These are phyloP conservation scores for Alternaria dauci DNA, from an alignment of 2,329 filamentous ascomycete genomes.

Conservation along the genomic window DNA sequence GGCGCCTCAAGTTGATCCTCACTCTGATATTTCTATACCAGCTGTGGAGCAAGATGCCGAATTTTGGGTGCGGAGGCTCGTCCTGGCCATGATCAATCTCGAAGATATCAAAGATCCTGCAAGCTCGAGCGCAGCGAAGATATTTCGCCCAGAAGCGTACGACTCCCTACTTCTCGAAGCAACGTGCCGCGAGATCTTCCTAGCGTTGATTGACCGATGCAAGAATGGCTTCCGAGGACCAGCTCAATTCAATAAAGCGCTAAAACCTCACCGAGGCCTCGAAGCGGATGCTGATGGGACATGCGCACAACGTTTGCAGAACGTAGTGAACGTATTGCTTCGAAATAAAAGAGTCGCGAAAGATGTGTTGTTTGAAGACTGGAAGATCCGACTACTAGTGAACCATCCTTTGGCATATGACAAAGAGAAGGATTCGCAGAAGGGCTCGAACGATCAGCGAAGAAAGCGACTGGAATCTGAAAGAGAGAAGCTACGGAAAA, in stretches of 20 bases:
- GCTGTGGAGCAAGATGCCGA: conserved; percentile 4
- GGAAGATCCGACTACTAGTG: conserved; percentile 7
- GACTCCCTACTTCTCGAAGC: conserved; percentile 4
- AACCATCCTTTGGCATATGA: conserved; percentile 6
- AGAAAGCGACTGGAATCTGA: conserved; percentile 7
- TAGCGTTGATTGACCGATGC: conserved; percentile 3
- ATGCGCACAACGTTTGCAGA: conserved; percentile 1
- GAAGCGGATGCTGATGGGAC: neutral
- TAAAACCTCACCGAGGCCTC: conserved; percentile 5
- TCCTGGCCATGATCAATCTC: conserved; percentile 4
- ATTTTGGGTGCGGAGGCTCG: conserved; percentile 5
- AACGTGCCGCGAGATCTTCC: conserved; percentile 6
- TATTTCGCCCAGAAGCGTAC: neutral
- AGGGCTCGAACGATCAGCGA: conserved; percentile 6
- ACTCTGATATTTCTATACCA: conserved; percentile 1
- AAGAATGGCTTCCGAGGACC: conserved; percentile 8
- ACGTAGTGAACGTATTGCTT: neutral
- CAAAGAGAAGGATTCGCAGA: conserved; percentile 7
- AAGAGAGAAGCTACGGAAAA: conserved; percentile 1
- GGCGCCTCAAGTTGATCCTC: neutral
- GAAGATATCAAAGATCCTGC: conserved; percentile 6
- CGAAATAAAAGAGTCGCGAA: conserved; percentile 6
- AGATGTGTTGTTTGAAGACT: conserved; percentile 3
- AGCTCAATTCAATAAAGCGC: conserved; percentile 10
- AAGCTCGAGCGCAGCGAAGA: conserved; percentile 1